These are phyloP conservation scores for Draba incana DNA, from an alignment of 345 rosid species.

Conservation along the genomic window DNA sequence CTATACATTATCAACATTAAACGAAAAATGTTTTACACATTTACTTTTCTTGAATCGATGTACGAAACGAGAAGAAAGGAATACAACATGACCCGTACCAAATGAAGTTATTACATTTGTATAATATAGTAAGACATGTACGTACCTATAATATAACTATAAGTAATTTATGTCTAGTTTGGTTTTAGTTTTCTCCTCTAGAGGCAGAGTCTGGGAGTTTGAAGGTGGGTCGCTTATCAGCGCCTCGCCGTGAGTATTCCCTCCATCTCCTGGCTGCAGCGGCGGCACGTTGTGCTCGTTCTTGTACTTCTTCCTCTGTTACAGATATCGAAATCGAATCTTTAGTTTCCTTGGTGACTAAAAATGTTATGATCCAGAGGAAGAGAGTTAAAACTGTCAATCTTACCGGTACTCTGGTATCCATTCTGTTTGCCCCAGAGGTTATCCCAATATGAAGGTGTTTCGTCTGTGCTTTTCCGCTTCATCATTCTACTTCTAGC, in stretches of 20 bases:
- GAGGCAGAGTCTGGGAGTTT: conserved; percentile 79
- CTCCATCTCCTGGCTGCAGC: conserved; percentile 94
- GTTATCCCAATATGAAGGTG: conserved; percentile 69
- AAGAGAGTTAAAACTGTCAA: not conserved
- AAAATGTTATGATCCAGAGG: not conserved
- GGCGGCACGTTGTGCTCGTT: conserved; percentile 74
- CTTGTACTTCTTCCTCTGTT: conserved; percentile 84
- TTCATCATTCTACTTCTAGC: conserved; percentile 77
- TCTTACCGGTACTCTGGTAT: conserved; percentile 62
- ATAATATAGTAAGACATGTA: conserved; percentile 1
- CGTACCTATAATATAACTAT: conserved; percentile 14
- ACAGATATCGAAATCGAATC: conserved; percentile 4
- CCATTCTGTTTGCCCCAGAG: conserved; percentile 68
- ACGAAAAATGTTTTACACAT: conserved; percentile 14
- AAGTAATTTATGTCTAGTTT: conserved; percentile 10
- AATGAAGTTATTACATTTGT: conserved; percentile 32
- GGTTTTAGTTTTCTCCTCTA: conserved; percentile 46
- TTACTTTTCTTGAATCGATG: not conserved
- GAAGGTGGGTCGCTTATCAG: conserved; percentile 69
- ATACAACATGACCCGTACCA: conserved; percentile 21
- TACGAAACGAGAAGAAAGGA: conserved; percentile 21
- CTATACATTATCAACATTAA: not conserved
- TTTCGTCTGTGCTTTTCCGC: conserved; percentile 53
- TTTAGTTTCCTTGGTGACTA: no score
- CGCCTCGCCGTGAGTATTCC: conserved; percentile 89